Evolutionary conservation across 1,139 yeast genomes (phyloP), one percentile per base, ranked within the genome.

Genomic region (Geotrichum australiense): DNA sequence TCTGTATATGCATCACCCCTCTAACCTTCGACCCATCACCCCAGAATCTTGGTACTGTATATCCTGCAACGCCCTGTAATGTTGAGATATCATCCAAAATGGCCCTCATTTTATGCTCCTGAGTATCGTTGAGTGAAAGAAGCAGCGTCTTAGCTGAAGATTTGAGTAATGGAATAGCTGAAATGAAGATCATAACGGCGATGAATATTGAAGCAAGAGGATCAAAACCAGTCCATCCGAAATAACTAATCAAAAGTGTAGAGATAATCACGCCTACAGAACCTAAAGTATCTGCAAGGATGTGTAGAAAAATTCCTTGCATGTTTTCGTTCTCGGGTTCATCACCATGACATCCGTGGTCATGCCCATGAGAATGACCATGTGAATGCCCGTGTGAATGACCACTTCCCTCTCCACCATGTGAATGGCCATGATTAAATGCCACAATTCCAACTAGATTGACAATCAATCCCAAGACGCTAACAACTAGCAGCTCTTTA

Each of bases 191-290:
- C 55, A 91, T 68, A 3, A 74, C 64, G 0, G 96, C 96, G 48
- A 91, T 91, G 53, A 87, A 71, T 3, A 93, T 69, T 1, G 97
- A 89, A 0, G 97, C 95, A 16, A 91, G 62, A 0, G 99, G 96
- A 57, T 91, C 99, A 57, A 85, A 84, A 0, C 84, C 83, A 31
- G 73, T 68, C 72, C 73, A 69, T 29, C 68, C 67, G 47, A 64
- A 63, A 42, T 59, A 60, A 31, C 61, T 50, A 2, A 77, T 68
- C 41, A 73, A 65, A 22, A 71, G 50, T 0, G 98, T 91, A 0
- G 97, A 87, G 0, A 85, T 63, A 10, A 93, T 91, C 19, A 93
- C 99, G 4, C 98, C 97, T 0, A 87, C 94, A 0, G 97, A 89
- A 0, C 99, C 98, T 25, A 93, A 67, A 0, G 98, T 91, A 55